Base-by-base conservation (phyloP, 148 eudicot genomes). In the Silene uniflora region DNA sequence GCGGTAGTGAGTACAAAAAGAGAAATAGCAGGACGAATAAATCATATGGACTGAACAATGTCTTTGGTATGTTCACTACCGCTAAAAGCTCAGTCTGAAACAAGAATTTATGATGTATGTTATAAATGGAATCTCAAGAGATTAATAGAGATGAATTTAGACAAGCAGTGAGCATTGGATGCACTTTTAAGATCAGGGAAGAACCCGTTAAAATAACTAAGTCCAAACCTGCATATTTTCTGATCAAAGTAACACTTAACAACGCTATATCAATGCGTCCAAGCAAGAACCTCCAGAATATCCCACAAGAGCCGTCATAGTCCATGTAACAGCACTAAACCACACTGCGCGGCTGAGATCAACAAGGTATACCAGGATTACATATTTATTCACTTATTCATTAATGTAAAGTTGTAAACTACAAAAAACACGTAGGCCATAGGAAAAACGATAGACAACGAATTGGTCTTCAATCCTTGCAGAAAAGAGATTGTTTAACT, bases 241-340 rank as follows among this genome's bases (percentile, higher is more conserved):
- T 87, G 32, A 96, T 93, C 83, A 81, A 79, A 79, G 96, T 91
- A 78, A 91, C 83, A 81, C 86, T 86, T 22, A 73, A 75, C 98
- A 93, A 46, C 85, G 79, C 83, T 88, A 88, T 67, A 93, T 88
- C 83, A 93, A 79, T 77, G 68, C 76, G 77, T 93, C 98, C 42
- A 92, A 91, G 84, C 82, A 84, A 72, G 89, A 86, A 69, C 96
- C 98, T 73, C 91, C 98, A 85, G 89, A 81, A 78, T 91, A 91
- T 77, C 98, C 93, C 19, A 84, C 81, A 22, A 93, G 21, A 75
- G 98, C 98, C 97, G 91, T 93, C 91, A 89, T 82, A 81, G 88
- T 80, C 98, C 96, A 93, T 0, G 98, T 93, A 84, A 91, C 90
- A 81, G 96, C 98, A 81, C 96, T 93, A 82, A 91, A 93, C 98